Evolutionary conservation across 805 yeast species (phyloP), one percentile per base, ranked within the genome.

Genomic region (Blastobotrys parvus): DNA sequence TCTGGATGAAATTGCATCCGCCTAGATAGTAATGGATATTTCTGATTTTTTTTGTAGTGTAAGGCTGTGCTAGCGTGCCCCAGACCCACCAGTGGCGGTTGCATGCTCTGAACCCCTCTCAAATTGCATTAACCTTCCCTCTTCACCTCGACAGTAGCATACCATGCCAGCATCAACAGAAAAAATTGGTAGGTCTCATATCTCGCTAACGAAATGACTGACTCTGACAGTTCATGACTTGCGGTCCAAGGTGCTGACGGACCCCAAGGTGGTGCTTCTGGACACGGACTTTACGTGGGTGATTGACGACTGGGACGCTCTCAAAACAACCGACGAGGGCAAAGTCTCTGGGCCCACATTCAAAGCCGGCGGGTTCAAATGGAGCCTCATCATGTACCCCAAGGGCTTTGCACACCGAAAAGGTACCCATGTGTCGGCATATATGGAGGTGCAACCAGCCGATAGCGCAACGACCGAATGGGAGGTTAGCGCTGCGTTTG

Each of bases 1-100:
- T 49, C 61, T 77, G 51, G 69, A 67, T 43, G 60, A 56, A 39
- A 59, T 16, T 32, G 15, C 15, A 16, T 32, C 7, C 10, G 29
- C 11, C 10, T 25, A 8, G 29, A 25, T 8, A 25, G 29, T 25
- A 25, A 15, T 31, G 10, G 11, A 25, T 25, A 11, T 7, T 11
- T 25, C 7, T 25, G 11, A 25, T 25, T 11, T 10, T 31, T 31
- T 31, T 11, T 11, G 7, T 31, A 31, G n/a, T 31, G 17, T 15
- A 31, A 8, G 34, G 7, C 13, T 31, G 13, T 31, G 17, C 17
- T 31, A 8, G 7, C 11, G 29, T 11, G 29, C 29, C 29, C 29
- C n/a, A n/a, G n/a, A 11, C 11, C 29, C 29, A 25, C 29, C 7
- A 25, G 29, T 25, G 29, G 29, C 29, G 7, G 10, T 25, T 11